Conservation (phyloP, 176 grass and related monocot species). For the Ampelocalamus luodianensis region DNA sequence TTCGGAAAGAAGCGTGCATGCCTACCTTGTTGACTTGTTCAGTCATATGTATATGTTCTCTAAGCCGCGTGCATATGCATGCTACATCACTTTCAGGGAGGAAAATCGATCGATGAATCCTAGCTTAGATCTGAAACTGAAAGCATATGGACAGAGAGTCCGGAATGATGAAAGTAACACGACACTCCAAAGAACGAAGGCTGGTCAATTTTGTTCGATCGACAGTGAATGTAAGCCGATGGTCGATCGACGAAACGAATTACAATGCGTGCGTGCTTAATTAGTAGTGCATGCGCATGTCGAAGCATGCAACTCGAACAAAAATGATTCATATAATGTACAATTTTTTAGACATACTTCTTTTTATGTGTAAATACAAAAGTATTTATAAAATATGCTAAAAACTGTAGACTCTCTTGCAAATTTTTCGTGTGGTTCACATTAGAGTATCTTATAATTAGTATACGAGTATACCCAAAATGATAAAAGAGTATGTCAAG, state of each 20-base stretch:
- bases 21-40: background rate
- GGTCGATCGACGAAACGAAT: background rate
- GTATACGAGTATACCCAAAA: too few species aligned
- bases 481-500: too few species aligned
- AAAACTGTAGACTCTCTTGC: too few species aligned
- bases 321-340: too few species aligned
- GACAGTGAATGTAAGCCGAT: background rate
- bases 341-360: too few species aligned
- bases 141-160: background rate
- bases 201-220: background rate
- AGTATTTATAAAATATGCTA: too few species aligned
- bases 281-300: background rate
- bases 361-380: too few species aligned
- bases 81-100: conserved; percentile 28
- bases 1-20: too few species aligned
- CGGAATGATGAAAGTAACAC: conserved; percentile 30
- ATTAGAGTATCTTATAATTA: too few species aligned
- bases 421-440: too few species aligned
- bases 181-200: background rate
- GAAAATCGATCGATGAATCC: conserved; percentile 19
- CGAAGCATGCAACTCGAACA: background rate
- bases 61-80: background rate
- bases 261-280: background rate
- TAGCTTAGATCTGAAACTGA: conserved; percentile 17
- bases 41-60: background rate